phyloP scores from a whole-genome alignment of 73 alveolate genomes.

The Uronychia setigera region DNA sequence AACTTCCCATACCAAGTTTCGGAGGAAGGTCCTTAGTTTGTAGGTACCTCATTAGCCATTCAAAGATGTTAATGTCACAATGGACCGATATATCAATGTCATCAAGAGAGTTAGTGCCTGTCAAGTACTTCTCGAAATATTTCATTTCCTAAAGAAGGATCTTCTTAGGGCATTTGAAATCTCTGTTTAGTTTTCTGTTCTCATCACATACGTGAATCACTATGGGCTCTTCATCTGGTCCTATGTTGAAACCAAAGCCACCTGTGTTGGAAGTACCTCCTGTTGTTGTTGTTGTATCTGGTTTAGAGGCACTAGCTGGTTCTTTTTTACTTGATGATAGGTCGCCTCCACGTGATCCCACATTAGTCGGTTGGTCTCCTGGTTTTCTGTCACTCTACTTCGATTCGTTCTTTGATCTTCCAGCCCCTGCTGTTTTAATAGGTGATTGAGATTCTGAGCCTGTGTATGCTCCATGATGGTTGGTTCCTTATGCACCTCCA shows the following conservation, averaged over 20 bases:
- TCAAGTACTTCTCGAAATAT: conserved; percentile 71
- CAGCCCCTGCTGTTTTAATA: not conserved
- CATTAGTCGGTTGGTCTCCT: not conserved
- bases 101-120: conserved; percentile 53
- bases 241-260: not conserved
- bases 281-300: not conserved
- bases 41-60: conserved; percentile 74
- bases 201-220: conserved; percentile 80
- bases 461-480: not conserved
- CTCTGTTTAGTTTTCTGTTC: conserved; percentile 54
- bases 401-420: not conserved
- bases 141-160: conserved; percentile 63
- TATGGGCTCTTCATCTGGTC: conserved; percentile 27
- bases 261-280: not conserved
- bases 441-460: not conserved
- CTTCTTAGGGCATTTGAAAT: conserved; percentile 63
- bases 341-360: not conserved
- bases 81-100: conserved; percentile 77
- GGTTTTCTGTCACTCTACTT: not conserved
- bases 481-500: not conserved
- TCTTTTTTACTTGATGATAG: not conserved
- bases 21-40: conserved; percentile 7
- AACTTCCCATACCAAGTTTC: not conserved
- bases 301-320: not conserved
- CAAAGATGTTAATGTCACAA: conserved; percentile 74